phyloP scores from a whole-genome alignment of 202 grass and related monocot species.

The Setaria viridis region DNA sequence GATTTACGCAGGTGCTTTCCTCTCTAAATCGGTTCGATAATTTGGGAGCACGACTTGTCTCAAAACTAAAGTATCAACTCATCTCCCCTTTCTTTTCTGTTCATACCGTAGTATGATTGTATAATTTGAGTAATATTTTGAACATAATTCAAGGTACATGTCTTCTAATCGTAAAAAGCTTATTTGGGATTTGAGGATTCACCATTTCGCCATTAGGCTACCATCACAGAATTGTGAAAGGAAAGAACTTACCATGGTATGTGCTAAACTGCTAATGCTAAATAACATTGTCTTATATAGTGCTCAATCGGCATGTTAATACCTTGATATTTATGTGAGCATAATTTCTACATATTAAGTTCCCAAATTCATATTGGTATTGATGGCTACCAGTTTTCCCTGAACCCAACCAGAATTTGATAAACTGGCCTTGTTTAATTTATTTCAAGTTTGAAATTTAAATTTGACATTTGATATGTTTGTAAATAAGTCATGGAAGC shows the following conservation, averaged over 20 bases:
- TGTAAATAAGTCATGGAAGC: constrained; percentile 1
- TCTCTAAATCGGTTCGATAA: constrained; percentile 82
- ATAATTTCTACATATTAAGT: constrained; percentile 25
- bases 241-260: constrained; percentile 56
- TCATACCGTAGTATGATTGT: constrained; percentile 31
- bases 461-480: background rate
- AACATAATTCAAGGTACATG: constrained; percentile 68
- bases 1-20: constrained; percentile 71
- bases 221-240: constrained; percentile 64
- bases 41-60: constrained; percentile 72
- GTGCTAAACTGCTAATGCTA: constrained; percentile 20
- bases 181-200: constrained; percentile 80
- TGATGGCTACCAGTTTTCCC: constrained; percentile 1
- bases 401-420: background rate
- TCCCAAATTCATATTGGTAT: constrained; percentile 4
- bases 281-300: constrained; percentile 35
- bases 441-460: constrained; percentile 33
- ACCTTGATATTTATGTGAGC: constrained; percentile 23
- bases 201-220: constrained; percentile 62
- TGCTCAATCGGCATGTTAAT: constrained; percentile 9
- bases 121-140: constrained; percentile 44
- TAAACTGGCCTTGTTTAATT: constrained; percentile 27
- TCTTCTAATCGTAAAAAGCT: constrained; percentile 73
- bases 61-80: constrained; percentile 78
- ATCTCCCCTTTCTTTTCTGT: constrained; percentile 46